Conservation (phyloP, 768 basidiomycete species). For the Candolleomyces efflorescens region DNA sequence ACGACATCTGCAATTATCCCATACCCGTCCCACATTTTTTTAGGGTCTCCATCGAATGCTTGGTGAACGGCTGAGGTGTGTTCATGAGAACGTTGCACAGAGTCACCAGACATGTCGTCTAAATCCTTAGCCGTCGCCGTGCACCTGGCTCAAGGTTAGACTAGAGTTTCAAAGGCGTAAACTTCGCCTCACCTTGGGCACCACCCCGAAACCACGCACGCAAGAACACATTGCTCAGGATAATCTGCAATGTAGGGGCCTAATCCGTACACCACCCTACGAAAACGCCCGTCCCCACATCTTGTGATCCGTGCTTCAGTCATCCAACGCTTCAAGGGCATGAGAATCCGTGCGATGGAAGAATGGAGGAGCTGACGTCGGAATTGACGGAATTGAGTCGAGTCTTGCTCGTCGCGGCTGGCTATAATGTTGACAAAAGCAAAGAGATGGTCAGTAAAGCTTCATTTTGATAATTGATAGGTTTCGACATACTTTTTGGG, state of each 20-base stretch:
- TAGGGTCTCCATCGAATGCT: background rate
- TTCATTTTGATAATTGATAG: no score
- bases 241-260: constrained; percentile 28
- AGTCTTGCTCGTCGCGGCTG: background rate
- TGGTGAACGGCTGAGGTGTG: background rate
- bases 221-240: constrained; percentile 20
- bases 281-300: constrained; percentile 23
- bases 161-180: background rate
- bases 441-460: no score
- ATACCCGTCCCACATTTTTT: constrained; percentile 8
- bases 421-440: no score
- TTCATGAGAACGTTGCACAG: background rate
- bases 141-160: background rate
- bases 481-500: constrained; percentile 15
- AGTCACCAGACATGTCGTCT: background rate
- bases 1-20: constrained; percentile 1
- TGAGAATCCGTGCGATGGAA: constrained; percentile 1
- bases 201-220: constrained; percentile 20
- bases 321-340: background rate
- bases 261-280: constrained; percentile 16
- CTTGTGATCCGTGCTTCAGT: background rate
- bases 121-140: background rate
- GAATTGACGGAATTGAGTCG: background rate
- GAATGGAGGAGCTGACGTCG: background rate
- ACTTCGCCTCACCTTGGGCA: constrained; percentile 16